Base-by-base conservation (phyloP, 345 rosid species). In the Abelmoschus esculentus region DNA sequence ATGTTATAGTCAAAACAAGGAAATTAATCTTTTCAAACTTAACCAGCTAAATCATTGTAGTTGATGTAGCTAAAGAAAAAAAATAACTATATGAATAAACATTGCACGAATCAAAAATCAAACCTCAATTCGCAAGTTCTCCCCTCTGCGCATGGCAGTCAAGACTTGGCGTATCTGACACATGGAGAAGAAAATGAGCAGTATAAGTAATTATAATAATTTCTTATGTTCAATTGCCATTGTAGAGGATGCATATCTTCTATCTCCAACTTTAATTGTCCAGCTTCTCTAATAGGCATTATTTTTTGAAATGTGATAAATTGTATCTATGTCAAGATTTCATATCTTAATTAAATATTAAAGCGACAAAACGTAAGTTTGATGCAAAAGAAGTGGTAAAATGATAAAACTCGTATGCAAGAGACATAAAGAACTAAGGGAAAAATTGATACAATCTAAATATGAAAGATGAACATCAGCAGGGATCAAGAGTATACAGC, bases 91-190 rank as follows among this genome's bases (percentile, higher is more conserved):
- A 22, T 22, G 26, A 22, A 22, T 19, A 42, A 66, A 9, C 67
- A 64, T 73, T 62, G 19, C 19, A 73, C 38, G 75, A 71, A 38
- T 72, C 46, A 66, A 73, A 71, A 74, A 44, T 40, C 87, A 69
- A 80, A 90, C 98, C 96, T 92, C 96, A 70, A 80, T 12, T 11
- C 1, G 61, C 12, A 57, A 57, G 34, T 57, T 28, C 17, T 57
- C 61, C 61, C 61, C 61, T 76, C 91, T 83, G 70, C 86, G 90
- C 84, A 90, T 79, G 70, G 90, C 89, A 72, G 70, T 83, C 85
- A 90, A 74, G 76, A 83, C 96, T 75, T 87, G 96, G 71, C 90
- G 96, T 70, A 92, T 83, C 98, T 90, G 85, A 38, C n/a, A 82
- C 38, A 34, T 58, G 52, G 65, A 77, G 56, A 79, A 70, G 29